These are phyloP conservation scores for Clavariopsis aquatica DNA, from an alignment of 495 filamentous ascomycete species.

Conservation along the genomic window DNA sequence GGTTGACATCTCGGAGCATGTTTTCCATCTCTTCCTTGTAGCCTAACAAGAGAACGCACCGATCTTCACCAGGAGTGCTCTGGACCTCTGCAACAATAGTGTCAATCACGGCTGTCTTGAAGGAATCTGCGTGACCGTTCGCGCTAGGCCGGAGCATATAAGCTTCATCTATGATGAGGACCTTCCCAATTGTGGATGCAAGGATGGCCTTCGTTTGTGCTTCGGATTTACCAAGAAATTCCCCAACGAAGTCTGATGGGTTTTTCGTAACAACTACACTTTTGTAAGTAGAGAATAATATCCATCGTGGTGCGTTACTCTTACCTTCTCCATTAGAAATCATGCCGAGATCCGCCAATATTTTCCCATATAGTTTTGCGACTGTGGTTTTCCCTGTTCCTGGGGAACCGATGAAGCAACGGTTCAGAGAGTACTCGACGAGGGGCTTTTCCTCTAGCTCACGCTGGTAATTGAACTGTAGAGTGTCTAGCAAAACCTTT, in stretches of 20 bases:
- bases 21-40: constrained; percentile 74
- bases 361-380: constrained; percentile 60
- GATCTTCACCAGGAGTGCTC: constrained; percentile 72
- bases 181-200: constrained; percentile 64
- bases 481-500: constrained; percentile 56
- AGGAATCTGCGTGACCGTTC: constrained; percentile 60
- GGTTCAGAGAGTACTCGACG: constrained; percentile 64
- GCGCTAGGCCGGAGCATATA: constrained; percentile 52
- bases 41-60: constrained; percentile 74
- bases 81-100: constrained; percentile 87
- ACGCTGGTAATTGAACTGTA: constrained; percentile 62
- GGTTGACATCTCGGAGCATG: constrained; percentile 82
- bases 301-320: neutral
- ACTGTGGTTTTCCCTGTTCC: constrained; percentile 79
- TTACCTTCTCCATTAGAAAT: constrained; percentile 41
- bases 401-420: constrained; percentile 69
- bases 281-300: constrained; percentile 49
- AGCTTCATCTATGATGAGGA: constrained; percentile 76
- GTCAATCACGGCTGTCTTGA: constrained; percentile 41
- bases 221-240: constrained; percentile 65
- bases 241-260: constrained; percentile 72
- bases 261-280: constrained; percentile 65
- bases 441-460: constrained; percentile 61
- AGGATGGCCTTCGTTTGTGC: constrained; percentile 72
- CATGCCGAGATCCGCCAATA: constrained; percentile 42